phyloP scores from a whole-genome alignment of 1,284 basidiomycete species.

The Trametes polyzona region DNA sequence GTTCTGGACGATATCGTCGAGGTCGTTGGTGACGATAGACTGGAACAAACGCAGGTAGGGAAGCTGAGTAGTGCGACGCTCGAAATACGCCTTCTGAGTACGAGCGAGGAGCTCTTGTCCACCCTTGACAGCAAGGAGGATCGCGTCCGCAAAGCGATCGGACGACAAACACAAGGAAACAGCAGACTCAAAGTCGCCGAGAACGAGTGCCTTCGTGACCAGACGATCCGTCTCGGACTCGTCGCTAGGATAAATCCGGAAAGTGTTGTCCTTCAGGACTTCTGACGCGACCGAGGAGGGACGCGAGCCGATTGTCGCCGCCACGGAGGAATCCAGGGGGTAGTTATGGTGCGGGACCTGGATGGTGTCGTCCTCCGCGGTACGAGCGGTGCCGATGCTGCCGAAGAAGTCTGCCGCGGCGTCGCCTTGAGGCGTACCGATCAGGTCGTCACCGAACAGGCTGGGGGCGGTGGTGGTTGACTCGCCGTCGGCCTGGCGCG shows the following conservation, averaged over 20 bases:
- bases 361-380: conserved; percentile 61
- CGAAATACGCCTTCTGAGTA: conserved; percentile 95
- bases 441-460: conserved; percentile 83
- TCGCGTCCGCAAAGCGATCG: conserved; percentile 93
- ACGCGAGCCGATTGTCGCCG: conserved; percentile 87
- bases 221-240: conserved; percentile 89
- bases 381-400: conserved; percentile 65
- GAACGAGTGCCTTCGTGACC: conserved; percentile 90
- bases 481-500: conserved; percentile 69
- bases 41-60: conserved; percentile 96
- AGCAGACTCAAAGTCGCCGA: conserved; percentile 94
- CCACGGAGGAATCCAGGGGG: conserved; percentile 83
- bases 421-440: conserved; percentile 63
- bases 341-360: conserved; percentile 81
- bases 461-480: conserved; percentile 83
- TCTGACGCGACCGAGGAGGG: conserved; percentile 87
- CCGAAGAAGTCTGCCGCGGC: conserved; percentile 91
- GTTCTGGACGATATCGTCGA: conserved; percentile 93
- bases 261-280: conserved; percentile 73
- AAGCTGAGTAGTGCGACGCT: conserved; percentile 72
- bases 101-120: conserved; percentile 87
- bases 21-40: conserved; percentile 91
- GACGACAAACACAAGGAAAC: conserved; percentile 91
- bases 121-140: conserved; percentile 91
- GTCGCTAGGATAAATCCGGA: conserved; percentile 90